Evolutionary conservation across 1,284 basidiomycete genomes (phyloP).

Genomic region (Puccinia sorghi): DNA sequence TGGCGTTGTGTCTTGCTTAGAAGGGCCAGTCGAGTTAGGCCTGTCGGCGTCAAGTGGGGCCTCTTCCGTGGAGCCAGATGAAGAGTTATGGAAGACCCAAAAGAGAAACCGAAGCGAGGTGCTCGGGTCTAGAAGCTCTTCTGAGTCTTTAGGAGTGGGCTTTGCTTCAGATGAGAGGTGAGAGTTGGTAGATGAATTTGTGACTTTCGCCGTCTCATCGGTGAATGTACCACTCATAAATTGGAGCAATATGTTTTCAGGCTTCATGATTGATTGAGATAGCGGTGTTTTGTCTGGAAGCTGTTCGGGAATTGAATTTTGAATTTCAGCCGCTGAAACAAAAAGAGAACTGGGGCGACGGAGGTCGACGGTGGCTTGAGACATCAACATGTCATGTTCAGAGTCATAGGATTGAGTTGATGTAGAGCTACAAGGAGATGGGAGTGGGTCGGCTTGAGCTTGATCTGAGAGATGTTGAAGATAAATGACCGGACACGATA

Average conservation of each 20-base stretch:
- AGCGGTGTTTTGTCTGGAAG: neutral
- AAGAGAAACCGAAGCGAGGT: constrained; percentile 34
- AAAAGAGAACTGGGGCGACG: constrained; percentile 53
- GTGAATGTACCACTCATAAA: constrained; percentile 11
- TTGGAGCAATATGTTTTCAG: constrained; percentile 14
- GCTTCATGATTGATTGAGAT: constrained; percentile 13
- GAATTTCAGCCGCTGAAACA: neutral
- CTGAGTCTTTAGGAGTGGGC: neutral
- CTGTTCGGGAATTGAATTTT: constrained; percentile 2
- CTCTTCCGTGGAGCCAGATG: neutral
- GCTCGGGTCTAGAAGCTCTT: neutral
- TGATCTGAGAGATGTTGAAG: constrained; percentile 21
- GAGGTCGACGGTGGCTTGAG: constrained; percentile 61
- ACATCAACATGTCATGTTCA: constrained; percentile 60
- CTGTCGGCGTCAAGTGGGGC: neutral
- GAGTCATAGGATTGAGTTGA: constrained; percentile 52
- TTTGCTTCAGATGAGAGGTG: neutral
- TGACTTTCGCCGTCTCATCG: neutral
- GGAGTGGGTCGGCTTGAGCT: constrained; percentile 1
- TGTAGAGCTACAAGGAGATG: constrained; percentile 26
- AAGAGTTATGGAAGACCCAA: neutral
- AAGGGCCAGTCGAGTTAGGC: neutral
- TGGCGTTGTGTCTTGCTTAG: neutral
- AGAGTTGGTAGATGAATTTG: neutral
- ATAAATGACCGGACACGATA: constrained; percentile 34